These are phyloP conservation scores for Athelia sp. DNA, from an alignment of 1,284 basidiomycete genomes.

Conservation along the genomic window DNA sequence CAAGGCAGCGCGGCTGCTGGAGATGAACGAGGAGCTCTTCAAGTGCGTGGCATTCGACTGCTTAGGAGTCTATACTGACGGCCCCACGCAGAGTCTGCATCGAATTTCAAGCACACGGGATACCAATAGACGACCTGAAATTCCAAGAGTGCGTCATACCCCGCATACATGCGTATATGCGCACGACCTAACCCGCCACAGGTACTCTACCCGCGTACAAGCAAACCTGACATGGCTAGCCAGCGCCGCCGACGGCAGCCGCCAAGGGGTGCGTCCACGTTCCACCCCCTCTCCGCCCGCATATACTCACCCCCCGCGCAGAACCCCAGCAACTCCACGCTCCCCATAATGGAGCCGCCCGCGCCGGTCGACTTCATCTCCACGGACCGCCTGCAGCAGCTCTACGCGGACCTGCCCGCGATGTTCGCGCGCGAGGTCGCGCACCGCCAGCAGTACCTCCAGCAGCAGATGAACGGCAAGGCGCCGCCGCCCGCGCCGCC, in stretches of 20 bases:
- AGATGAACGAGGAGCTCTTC: slow-evolving; percentile 61
- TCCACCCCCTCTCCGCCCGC: background rate
- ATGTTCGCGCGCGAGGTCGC: slow-evolving; percentile 63
- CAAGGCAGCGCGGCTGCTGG: slow-evolving; percentile 55
- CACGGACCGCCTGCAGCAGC: slow-evolving; percentile 52
- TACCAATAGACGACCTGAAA: slow-evolving; percentile 42
- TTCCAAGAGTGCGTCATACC: slow-evolving; percentile 62
- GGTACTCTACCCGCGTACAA: slow-evolving; percentile 54
- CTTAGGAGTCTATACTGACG: slow-evolving; percentile 7
- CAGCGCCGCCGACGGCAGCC: slow-evolving; percentile 49
- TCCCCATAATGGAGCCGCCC: slow-evolving; percentile 56
- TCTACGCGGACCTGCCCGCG: slow-evolving; percentile 55
- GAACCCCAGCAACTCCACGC: slow-evolving; percentile 27
- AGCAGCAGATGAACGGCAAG: slow-evolving; percentile 5
- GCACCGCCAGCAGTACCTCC: slow-evolving; percentile 33
- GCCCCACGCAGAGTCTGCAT: slow-evolving; percentile 40
- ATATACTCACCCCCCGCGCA: slow-evolving; percentile 9
- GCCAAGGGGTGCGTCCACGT: slow-evolving; percentile 35
- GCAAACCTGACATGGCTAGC: slow-evolving; percentile 67
- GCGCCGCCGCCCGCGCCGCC: slow-evolving; percentile 13
- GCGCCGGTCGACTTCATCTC: slow-evolving; percentile 43
- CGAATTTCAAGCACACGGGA: slow-evolving; percentile 50
- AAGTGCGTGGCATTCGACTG: slow-evolving; percentile 36
- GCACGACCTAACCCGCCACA: slow-evolving; percentile 21
- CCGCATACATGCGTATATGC: slow-evolving; percentile 12